Evolutionary conservation across 2,329 filamentous ascomycete species (phyloP), one percentile per base, ranked within the genome.

Genomic region (Fusarium xylarioides): DNA sequence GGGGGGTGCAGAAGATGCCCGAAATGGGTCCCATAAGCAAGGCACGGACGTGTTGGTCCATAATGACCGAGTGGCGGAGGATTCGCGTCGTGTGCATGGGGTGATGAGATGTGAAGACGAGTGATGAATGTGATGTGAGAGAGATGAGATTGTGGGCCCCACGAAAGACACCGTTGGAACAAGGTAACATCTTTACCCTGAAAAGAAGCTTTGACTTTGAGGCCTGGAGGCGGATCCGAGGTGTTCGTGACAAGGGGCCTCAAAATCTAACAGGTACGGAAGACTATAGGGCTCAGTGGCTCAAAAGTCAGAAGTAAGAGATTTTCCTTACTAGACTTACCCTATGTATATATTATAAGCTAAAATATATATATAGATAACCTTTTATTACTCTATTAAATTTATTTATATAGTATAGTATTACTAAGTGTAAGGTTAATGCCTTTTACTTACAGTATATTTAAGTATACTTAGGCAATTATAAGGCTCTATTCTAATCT

Each of bases 151-250:
- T 74, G 71, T 74, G 58, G 71, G 69, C 63, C 72, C 46, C 30
- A 59, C 62, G 63, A 57, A 53, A 61, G 61, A 47, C 61, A 59
- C 38, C 28, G 43, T 60, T 23, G 28, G 43, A 44, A 52, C 57
- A 50, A 64, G 65, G 70, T 66, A n/a, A 28, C 26, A 28, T 21
- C 38, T 28, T 55, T 42, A 58, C 70, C 70, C 54, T 60, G 61
- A 61, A 62, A 40, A 26, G 42, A 52, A 44, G 57, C 35, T 68
- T 69, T 68, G 57, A 68, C 40, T 68, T 53, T 69, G 65, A 69
- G 66, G 65, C 66, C 73, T 66, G 68, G 70, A 69, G 47, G 73
- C 68, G 74, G 71, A 74, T 76, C 74, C 74, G 74, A 73, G 73
- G 71, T 55, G 71, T 76, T 77, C 73, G 58, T 71, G 63, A 68